Evolutionary conservation across 2,329 filamentous ascomycete species (phyloP), one percentile per base, ranked within the genome.

Genomic region (Dactylonectria macrodidyma): DNA sequence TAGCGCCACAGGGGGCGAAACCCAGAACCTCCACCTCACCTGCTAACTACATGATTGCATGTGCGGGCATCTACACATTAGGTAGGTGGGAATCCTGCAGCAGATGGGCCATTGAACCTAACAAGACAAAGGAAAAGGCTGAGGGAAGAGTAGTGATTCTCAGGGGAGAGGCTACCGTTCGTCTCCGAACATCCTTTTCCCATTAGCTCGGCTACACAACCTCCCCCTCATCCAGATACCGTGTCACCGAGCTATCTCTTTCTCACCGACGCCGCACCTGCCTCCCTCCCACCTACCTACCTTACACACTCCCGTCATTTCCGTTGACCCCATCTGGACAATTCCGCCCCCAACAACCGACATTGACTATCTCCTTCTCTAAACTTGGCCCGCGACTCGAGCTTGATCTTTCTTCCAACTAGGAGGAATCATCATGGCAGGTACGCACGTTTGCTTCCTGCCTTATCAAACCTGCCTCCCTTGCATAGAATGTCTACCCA

Each of bases 371-470:
- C 3, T 22, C 41, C 36, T 62, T 51, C 36, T 48, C 36, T 52
- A 8, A 36, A 48, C n/a, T 56, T 22, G 55, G 30, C 30, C 41
- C 30, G 10, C 33, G n/a, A 16, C 33, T 36, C 51, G 51, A 14
- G 6, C 34, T 54, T 19, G 50, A 54, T n/a, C 33, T 59, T 6
- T 26, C 33, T 33, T 33, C 36, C 48, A 30, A 30, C 26, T 30
- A 41, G 47, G 55, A 62, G 61, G 63, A 46, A 67, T 67, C 61
- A 62, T 55, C 63, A 75, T 75, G 73, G 51, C 71, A 68, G 73
- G 73, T 75, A 74, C 60, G 73, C 73, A 70, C 62, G 46, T 46
- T 54, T 66, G 59, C 71, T 73, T 59, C 56, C 19, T 52, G 36
- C 44, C 19, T 19, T 19, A 19, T 19, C 59, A 46, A 52, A 38